phyloP scores from a whole-genome alignment of 2,329 filamentous ascomycete genomes.

The Magnaporthiopsis incrustans region DNA sequence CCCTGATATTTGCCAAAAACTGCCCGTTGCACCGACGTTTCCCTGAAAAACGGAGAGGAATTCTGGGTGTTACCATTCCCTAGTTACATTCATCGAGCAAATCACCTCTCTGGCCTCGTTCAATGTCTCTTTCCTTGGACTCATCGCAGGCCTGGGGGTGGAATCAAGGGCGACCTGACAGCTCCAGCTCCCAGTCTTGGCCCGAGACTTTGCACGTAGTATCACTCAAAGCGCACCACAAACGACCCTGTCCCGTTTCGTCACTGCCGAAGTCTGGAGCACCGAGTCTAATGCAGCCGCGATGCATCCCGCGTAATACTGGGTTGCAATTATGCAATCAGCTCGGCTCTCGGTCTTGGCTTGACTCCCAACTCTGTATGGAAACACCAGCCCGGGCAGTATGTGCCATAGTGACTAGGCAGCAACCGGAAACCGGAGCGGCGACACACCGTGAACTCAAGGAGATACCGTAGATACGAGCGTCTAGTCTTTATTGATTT shows the following conservation, averaged over 20 bases:
- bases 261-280: not conserved
- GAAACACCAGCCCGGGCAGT: too few relatives aligned
- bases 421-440: not conserved
- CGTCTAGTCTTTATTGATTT: not conserved
- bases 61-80: too few relatives aligned
- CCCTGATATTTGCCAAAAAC: too few relatives aligned
- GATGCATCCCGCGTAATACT: not conserved
- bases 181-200: not conserved
- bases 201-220: not conserved
- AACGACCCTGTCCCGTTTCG: not conserved
- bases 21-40: too few relatives aligned
- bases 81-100: too few relatives aligned
- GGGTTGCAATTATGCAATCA: not conserved
- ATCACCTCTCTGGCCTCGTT: too few relatives aligned
- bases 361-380: too few relatives aligned
- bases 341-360: not conserved
- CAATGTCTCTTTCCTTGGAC: too few relatives aligned
- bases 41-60: too few relatives aligned
- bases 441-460: not conserved
- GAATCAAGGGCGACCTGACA: not conserved
- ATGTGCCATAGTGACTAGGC: not conserved
- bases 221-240: not conserved
- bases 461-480: too few relatives aligned
- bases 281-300: not conserved
- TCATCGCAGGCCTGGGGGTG: too few relatives aligned